These are phyloP conservation scores for Fusarium sp. DNA, from an alignment of 2,329 filamentous ascomycete genomes.

Conservation along the genomic window DNA sequence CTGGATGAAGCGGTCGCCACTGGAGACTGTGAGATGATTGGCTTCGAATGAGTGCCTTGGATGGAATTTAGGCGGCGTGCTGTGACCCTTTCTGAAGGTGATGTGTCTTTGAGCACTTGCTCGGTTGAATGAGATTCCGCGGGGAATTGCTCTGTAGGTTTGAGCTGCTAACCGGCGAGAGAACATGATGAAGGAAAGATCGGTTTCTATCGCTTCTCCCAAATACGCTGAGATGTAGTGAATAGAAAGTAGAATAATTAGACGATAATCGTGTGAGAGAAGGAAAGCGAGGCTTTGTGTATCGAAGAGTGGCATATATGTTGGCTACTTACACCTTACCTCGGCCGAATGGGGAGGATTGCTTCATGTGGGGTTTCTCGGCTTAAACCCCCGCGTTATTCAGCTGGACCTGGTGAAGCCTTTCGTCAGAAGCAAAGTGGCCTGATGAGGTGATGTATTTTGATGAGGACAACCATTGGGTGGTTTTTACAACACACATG, in stretches of 20 bases:
- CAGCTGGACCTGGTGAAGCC: constrained; percentile 32
- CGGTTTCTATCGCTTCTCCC: background rate
- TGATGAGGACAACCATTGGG: background rate
- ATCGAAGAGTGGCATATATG: constrained; percentile 3
- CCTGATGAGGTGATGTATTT: constrained; percentile 8
- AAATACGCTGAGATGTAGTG: background rate
- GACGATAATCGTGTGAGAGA: background rate
- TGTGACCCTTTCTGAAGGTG: constrained; percentile 13
- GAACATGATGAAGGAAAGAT: constrained; percentile 25
- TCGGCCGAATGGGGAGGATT: constrained; percentile 45
- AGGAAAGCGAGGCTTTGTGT: background rate
- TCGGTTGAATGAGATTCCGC: constrained; percentile 15
- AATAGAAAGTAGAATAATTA: background rate
- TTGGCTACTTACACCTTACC: constrained; percentile 25
- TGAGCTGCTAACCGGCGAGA: constrained; percentile 15
- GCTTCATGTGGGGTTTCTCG: constrained; percentile 44
- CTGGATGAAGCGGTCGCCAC: constrained; percentile 46
- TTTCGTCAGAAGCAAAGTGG: constrained; percentile 34
- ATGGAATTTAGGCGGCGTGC: constrained; percentile 30
- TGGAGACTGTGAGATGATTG: constrained; percentile 43
- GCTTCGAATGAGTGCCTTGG: constrained; percentile 13
- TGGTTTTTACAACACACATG: background rate
- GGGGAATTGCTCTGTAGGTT: constrained; percentile 28
- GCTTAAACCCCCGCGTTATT: constrained; percentile 45
- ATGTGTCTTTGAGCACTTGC: constrained; percentile 36